These are phyloP conservation scores for Syzygium aromaticum DNA, from an alignment of 345 rosid genomes.

Conservation along the genomic window DNA sequence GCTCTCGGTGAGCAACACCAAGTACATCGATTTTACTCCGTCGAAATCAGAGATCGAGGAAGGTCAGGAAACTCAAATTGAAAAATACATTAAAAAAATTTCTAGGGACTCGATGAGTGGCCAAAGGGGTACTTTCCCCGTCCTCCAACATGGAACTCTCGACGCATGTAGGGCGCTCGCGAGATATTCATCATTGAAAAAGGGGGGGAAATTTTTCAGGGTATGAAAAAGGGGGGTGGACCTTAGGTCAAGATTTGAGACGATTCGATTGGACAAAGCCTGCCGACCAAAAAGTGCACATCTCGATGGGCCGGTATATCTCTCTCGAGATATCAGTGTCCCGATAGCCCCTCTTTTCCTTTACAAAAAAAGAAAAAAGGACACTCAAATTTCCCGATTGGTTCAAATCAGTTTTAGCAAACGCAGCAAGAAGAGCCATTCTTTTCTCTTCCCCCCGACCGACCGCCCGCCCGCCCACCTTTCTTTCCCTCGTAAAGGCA, in stretches of 20 bases:
- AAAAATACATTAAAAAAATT: neutral
- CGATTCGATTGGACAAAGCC: neutral
- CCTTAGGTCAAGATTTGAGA: neutral
- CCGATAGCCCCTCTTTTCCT: neutral
- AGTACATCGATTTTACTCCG: neutral
- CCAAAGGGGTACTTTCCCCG: neutral
- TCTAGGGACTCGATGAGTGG: neutral
- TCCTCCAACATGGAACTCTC: neutral
- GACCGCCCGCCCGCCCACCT: neutral
- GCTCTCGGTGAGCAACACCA: neutral
- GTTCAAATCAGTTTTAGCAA: neutral
- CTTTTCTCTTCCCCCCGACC: neutral
- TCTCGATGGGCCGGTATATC: neutral
- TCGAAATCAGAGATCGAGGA: neutral
- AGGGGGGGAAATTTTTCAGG: neutral
- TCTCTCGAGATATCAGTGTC: neutral
- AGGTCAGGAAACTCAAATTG: neutral
- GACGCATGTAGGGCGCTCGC: neutral
- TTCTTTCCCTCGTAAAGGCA: neutral
- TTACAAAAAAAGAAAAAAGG: neutral
- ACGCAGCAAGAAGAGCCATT: neutral
- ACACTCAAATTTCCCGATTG: neutral
- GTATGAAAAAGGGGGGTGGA: neutral
- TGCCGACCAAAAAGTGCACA: neutral
- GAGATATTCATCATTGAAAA: neutral